Percentiles rank a stretch among this genome's conserved stretches.
Evolutionary conservation across 345 rosid genomes (phyloP).

Genomic region (Sonneratia caseolaris): DNA sequence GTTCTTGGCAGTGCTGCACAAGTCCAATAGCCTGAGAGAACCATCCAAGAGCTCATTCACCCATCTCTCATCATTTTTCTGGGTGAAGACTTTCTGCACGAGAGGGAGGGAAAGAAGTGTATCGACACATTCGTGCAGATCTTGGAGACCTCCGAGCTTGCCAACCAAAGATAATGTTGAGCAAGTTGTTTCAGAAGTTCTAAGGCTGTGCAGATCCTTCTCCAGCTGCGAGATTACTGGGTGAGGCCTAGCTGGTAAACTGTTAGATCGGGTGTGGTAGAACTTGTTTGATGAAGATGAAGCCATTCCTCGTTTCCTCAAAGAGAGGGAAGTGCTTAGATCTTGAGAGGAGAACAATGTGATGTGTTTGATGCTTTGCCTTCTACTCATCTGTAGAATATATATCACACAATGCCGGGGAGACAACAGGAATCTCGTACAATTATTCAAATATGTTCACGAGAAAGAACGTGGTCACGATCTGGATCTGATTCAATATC

Average conservation of each 20-base stretch:
- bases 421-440: conserved; percentile 1
- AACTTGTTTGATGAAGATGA: not conserved
- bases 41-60: conserved; percentile 13
- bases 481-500: not conserved
- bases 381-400: not conserved
- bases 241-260: conserved; percentile 31
- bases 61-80: conserved; percentile 5
- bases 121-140: conserved; percentile 21
- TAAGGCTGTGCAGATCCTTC: conserved; percentile 21
- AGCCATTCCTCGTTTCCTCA: conserved; percentile 2
- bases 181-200: conserved; percentile 13
- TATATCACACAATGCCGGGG: not conserved
- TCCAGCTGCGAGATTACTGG: conserved; percentile 20
- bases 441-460: not conserved
- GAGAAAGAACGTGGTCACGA: not conserved
- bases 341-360: not conserved
- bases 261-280: conserved; percentile 22
- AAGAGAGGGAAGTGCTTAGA: not conserved
- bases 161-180: conserved; percentile 9
- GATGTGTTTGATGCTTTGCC: not conserved
- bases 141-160: conserved; percentile 10
- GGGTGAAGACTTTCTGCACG: conserved; percentile 9
- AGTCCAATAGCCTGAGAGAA: conserved; percentile 21
- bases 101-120: conserved; percentile 15
- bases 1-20: conserved; percentile 15